Base-by-base conservation (phyloP, 2,329 filamentous ascomycete species). In the Raffaelea albimanens region DNA sequence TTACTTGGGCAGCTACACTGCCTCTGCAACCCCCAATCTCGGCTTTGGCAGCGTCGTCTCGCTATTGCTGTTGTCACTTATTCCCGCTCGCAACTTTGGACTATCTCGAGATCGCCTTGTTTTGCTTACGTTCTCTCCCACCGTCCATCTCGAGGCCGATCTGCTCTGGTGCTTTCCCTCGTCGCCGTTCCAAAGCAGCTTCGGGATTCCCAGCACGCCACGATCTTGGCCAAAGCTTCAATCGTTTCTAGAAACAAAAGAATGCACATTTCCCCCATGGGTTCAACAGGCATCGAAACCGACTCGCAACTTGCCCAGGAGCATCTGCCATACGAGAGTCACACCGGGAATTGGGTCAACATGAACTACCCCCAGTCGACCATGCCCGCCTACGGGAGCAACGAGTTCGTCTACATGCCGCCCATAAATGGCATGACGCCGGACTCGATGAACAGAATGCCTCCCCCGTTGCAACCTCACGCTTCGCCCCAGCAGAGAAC, bases 321-420 rank as follows among this genome's bases (percentile, higher is more conserved):
- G 52, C 63, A 63, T 50, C 40, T 38, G 8, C 46, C 42, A 14
- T 54, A 52, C 25, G 13, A 13, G 7, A 29, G 25, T 39, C 47
- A 43, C 40, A 67, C 63, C 59, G 70, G 76, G 51, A 67, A 65
- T 58, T 80, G 78, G 79, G 68, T 69, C 43, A 72, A 73, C 57
- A 73, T 81, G 58, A 71, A 67, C 14, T 85, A 87, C 58, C 80
- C 81, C 55, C 78, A 83, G 52, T 84, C 83, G 49, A 79, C 82
- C 21, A 78, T 87, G 66, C 72, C 80, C 38, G 83, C 86, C 56
- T 88, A 86, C 59, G 69, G 73, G 50, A 73, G 70, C 14, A 79
- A 40, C 14, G 53, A 78, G 55, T 81, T 69, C 53, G 58, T 71
- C 49, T 89, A 84, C 64, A 69, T 76, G 54, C 67, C 70, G 47